These are phyloP conservation scores for Apiotrichum laibachii DNA, from an alignment of 1,284 basidiomycete species.

Conservation along the genomic window DNA sequence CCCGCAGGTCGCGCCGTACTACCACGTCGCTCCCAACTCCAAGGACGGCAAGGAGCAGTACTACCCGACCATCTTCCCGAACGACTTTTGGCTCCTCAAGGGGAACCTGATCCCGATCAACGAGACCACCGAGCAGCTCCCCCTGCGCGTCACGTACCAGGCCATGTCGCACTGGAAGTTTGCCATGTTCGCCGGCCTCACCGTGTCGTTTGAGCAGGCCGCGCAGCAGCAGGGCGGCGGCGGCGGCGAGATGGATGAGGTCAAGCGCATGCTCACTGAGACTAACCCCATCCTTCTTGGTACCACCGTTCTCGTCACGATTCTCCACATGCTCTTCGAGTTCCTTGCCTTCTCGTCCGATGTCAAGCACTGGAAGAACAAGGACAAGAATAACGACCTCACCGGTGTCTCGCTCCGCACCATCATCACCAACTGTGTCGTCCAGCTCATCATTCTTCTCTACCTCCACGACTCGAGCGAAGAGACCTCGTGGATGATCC, in stretches of 20 bases:
- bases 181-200: slow-evolving; percentile 74
- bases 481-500: slow-evolving; percentile 93
- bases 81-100: slow-evolving; percentile 87
- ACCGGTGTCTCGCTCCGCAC: slow-evolving; percentile 58
- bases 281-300: slow-evolving; percentile 88
- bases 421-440: slow-evolving; percentile 90
- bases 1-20: slow-evolving; percentile 56
- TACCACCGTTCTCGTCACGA: slow-evolving; percentile 67
- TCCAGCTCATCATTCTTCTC: slow-evolving; percentile 80
- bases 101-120: slow-evolving; percentile 78
- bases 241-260: slow-evolving; percentile 78
- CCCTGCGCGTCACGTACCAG: slow-evolving; percentile 77
- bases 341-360: slow-evolving; percentile 93
- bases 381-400: slow-evolving; percentile 70
- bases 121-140: slow-evolving; percentile 66
- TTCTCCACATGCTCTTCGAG: slow-evolving; percentile 87
- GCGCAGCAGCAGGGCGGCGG: slow-evolving; percentile 64
- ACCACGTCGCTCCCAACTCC: slow-evolving; percentile 58
- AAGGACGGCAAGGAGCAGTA: slow-evolving; percentile 59
- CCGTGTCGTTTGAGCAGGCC: slow-evolving; percentile 71
- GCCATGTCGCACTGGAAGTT: slow-evolving; percentile 76
- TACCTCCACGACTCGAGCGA: slow-evolving; percentile 94
- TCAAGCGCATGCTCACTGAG: slow-evolving; percentile 90
- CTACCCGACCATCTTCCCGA: slow-evolving; percentile 85
- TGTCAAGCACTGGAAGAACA: slow-evolving; percentile 90